Base-by-base conservation (phyloP, 1,284 basidiomycete genomes). In the Veloporphyrellus conicus region DNA sequence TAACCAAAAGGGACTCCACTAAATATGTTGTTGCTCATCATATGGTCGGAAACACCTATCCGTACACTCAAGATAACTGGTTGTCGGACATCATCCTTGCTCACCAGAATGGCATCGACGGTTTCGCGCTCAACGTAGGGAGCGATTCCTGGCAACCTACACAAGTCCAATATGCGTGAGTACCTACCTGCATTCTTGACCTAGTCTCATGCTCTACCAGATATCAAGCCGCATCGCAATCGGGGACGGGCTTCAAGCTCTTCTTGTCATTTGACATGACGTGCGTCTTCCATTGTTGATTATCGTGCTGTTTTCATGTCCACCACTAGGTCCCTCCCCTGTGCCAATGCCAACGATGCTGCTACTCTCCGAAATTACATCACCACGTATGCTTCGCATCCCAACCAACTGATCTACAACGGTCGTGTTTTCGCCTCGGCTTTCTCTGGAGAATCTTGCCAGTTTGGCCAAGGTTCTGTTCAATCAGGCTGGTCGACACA, bases 241-340 rank as follows among this genome's bases (percentile, higher is more conserved):
- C 76, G 14, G 75, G 72, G 15, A 70, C 75, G 6, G 71, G 67
- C 41, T 92, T 92, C 73, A 87, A 87, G 64, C 68, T 91, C 43
- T 90, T 90, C 70, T 64, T 91, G 57, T 87, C 83, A 15, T 78
- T 90, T 43, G 89, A 91, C 64, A 88, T 92, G 85, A 76, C 81
- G 74, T 84, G 51, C 27, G 76, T 68, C 32, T 16, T 25, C 46
- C 6, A 4, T 47, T 31, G 10, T 45, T n/a, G 32, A 9, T 34
- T 22, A 23, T 9, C 20, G 15, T 19, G 12, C 19, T 25, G 18
- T 47, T 22, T 37, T 56, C 39, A 50, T 45, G 33, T 48, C 27
- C 14, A 22, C 29, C 23, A 6, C 23, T 40, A 84, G 82, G 16
- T 72, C 75, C 9, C 64, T 85, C 46, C 75, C 80, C 1, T 89